Conservation (phyloP, 2,329 filamentous ascomycete genomes). For the Diaporthe eres region DNA sequence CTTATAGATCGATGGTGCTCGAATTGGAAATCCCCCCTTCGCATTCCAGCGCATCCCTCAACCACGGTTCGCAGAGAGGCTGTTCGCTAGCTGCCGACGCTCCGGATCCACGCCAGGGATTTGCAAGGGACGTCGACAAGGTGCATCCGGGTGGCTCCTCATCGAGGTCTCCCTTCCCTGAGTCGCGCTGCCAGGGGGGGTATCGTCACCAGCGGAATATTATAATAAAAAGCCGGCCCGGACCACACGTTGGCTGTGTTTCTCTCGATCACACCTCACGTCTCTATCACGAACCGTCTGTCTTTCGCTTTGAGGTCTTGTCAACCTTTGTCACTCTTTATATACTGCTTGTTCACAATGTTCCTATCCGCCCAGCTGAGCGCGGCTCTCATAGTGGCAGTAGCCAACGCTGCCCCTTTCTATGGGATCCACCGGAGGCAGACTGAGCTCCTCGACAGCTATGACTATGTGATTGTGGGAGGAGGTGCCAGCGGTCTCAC, state of each 20-base stretch:
- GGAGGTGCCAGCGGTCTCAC: constrained; percentile 43
- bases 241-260: neutral
- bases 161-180: constrained; percentile 10
- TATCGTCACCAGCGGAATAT: neutral
- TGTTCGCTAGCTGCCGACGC: constrained; percentile 20
- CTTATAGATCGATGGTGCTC: constrained; percentile 16
- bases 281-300: neutral
- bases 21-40: constrained; percentile 7
- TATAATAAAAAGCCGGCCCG: constrained; percentile 17
- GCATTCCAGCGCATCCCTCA: neutral
- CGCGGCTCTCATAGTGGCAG: constrained; percentile 15
- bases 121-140: constrained; percentile 16
- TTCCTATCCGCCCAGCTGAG: constrained; percentile 3
- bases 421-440: constrained; percentile 22
- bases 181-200: constrained; percentile 1
- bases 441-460: constrained; percentile 23
- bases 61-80: constrained; percentile 20
- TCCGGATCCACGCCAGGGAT: constrained; percentile 33
- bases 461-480: constrained; percentile 41
- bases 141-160: neutral
- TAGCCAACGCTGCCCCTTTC: constrained; percentile 35
- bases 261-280: neutral
- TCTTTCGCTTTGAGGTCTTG: constrained; percentile 17
- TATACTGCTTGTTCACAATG: constrained; percentile 20
- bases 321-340: constrained; percentile 16